A percentile compares a stretch with the other conserved stretches of the same genome.
Evolutionary conservation across 2,329 filamentous ascomycete species (phyloP).

Genomic region (Trichophyton verrucosum): DNA sequence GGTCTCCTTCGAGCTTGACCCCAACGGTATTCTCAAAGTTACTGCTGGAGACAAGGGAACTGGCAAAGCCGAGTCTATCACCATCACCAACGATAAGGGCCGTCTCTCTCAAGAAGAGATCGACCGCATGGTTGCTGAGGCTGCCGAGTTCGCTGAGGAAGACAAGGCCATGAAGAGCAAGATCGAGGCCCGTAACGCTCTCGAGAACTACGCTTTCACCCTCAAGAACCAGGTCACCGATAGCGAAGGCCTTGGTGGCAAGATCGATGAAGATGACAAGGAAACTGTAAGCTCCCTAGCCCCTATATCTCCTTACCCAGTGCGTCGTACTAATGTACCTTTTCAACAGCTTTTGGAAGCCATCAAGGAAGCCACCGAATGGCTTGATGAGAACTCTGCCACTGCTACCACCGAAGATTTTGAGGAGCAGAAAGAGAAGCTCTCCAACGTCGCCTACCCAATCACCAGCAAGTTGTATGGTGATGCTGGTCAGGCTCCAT

Average conservation of each 20-base stretch:
- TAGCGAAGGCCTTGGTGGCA: constrained; percentile 89
- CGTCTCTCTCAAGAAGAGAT: constrained; percentile 94
- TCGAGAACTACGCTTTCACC: constrained; percentile 98
- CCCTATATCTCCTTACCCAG: not conserved
- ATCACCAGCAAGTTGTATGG: constrained; percentile 97
- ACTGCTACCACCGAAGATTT: constrained; percentile 86
- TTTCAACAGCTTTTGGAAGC: constrained; percentile 62
- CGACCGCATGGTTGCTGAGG: constrained; percentile 96
- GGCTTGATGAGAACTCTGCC: constrained; percentile 89
- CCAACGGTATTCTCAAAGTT: constrained; percentile 97
- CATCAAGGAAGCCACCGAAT: constrained; percentile 92
- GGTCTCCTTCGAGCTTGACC: constrained; percentile 93
- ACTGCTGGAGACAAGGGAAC: constrained; percentile 95
- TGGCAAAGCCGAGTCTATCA: constrained; percentile 93
- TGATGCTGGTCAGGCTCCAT: constrained; percentile 48
- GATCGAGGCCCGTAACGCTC: constrained; percentile 88
- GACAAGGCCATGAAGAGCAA: constrained; percentile 96
- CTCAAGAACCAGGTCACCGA: constrained; percentile 99
- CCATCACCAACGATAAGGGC: constrained; percentile 99
- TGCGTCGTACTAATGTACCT: constrained; percentile 18
- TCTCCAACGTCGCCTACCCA: constrained; percentile 90
- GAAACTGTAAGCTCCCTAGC: constrained; percentile 55
- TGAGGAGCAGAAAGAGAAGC: constrained; percentile 99
- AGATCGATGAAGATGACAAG: constrained; percentile 98
- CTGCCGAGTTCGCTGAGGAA: constrained; percentile 97